These are phyloP conservation scores for Boletus eberwhitei DNA, from an alignment of 768 basidiomycete species.

Conservation along the genomic window DNA sequence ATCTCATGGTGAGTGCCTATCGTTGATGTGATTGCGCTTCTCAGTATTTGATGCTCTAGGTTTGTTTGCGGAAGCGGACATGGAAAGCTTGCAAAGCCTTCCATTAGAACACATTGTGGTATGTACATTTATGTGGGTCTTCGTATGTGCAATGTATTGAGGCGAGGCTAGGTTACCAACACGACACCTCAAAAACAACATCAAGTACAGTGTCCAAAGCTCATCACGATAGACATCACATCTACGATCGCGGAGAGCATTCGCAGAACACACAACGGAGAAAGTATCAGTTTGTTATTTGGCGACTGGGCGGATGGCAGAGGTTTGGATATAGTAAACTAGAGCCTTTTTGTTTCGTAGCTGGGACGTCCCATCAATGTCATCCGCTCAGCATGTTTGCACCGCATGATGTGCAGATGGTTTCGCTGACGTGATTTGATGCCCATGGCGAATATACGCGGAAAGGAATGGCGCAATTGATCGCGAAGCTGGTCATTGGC, in stretches of 20 bases:
- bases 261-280: conserved; percentile 89
- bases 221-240: conserved; percentile 87
- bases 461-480: too few species aligned
- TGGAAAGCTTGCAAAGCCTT: conserved; percentile 62
- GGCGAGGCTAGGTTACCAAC: conserved; percentile 76
- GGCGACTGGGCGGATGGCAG: conserved; percentile 69
- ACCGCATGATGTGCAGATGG: too few species aligned
- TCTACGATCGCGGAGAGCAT: conserved; percentile 95
- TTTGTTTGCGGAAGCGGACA: conserved; percentile 72
- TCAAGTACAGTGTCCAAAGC: conserved; percentile 59
- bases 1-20: conserved; percentile 70
- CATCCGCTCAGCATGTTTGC: neutral
- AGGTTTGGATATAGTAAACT: conserved; percentile 28
- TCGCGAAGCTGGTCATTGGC: too few species aligned
- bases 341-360: neutral
- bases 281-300: conserved; percentile 86
- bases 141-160: conserved; percentile 1
- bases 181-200: conserved; percentile 85
- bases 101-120: conserved; percentile 87
- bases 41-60: conserved; percentile 41
- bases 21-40: conserved; percentile 4
- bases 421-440: too few species aligned
- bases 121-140: conserved; percentile 22
- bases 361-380: neutral
- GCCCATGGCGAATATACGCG: too few species aligned